Base-by-base conservation (phyloP, 2,329 filamentous ascomycete species). In the Stagonosporopsis rhizophila region DNA sequence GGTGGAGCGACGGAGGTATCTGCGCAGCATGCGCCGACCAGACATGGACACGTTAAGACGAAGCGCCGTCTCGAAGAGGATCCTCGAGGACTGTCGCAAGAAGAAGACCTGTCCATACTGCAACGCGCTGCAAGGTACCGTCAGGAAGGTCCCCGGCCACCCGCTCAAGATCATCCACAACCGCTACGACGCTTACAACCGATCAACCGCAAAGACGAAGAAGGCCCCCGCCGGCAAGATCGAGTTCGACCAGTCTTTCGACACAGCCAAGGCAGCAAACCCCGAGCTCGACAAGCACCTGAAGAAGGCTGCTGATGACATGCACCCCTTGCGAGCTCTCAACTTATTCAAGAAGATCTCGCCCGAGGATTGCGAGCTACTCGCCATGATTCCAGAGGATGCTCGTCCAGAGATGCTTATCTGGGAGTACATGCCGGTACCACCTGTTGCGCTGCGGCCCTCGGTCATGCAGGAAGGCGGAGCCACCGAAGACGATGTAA, bases 401-500 rank as follows among this genome's bases (percentile, higher is more conserved):
- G 92, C 92, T 11, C 85, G 93, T 17, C 95, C 95, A 0, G 95
- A 99, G 74, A 96, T 96, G 87, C 96, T 98, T 75, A 87, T 99
- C 40, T 99, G 95, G 95, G 93, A 96, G 72, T 96, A 92, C 70
- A 84, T 99, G 32, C 95, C 95, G 1, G 94, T 94, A 0, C 94
- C 95, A 1, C 95, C 95, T 0, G 91, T 98, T 6, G 96, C 92
- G 65, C 96, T 99, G 68, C 85, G 95, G 56, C 95, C 95, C 0
- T 97, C 93, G 0, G 95, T 99, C 17, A 89, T 89, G 27, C 95
- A 98, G 75, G 95, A 98, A 61, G 91, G 87, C 58, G 90, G 93
- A 3, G 97, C 91, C 63, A 99, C 91, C 19, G 95, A 99, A 75
- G 95, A 99, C 71, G 95, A 99, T 69, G 85, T 99, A 59, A 99